These are phyloP conservation scores for Barbatosphaeria neglecta DNA, from an alignment of 495 filamentous ascomycete genomes.

Conservation along the genomic window DNA sequence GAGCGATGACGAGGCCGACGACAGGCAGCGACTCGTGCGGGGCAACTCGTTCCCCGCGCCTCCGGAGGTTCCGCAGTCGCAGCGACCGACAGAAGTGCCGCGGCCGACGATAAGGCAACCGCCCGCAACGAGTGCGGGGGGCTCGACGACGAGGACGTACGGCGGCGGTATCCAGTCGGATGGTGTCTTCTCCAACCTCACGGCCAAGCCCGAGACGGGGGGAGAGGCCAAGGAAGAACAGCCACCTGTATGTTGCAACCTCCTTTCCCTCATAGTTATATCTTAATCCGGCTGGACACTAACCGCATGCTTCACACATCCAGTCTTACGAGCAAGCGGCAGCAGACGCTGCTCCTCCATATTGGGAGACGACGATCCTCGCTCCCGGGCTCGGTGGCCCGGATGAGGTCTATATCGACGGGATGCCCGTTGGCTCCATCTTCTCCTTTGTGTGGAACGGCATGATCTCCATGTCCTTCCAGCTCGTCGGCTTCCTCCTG, in stretches of 20 bases:
- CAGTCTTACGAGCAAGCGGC: slow-evolving; percentile 98
- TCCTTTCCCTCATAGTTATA: neutral
- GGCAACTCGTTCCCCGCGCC: slow-evolving; percentile 40
- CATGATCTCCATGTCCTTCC: slow-evolving; percentile 98
- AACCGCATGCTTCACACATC: too few species aligned
- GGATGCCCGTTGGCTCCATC: slow-evolving; percentile 86
- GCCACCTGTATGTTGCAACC: slow-evolving; percentile 63
- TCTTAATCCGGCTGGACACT: slow-evolving; percentile 11
- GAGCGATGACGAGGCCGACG: slow-evolving; percentile 65
- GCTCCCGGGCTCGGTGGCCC: slow-evolving; percentile 70
- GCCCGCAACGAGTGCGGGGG: slow-evolving; percentile 28
- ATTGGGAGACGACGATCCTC: slow-evolving; percentile 98
- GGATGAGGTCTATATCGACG: slow-evolving; percentile 94
- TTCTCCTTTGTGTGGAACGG: slow-evolving; percentile 97
- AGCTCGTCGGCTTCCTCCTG: slow-evolving; percentile 90
- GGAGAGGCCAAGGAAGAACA: slow-evolving; percentile 76
- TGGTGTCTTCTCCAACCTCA: slow-evolving; percentile 92
- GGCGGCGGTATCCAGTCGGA: slow-evolving; percentile 64
- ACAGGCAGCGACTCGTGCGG: slow-evolving; percentile 75
- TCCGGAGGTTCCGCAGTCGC: slow-evolving; percentile 4
- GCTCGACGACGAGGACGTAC: slow-evolving; percentile 32
- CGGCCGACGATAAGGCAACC: slow-evolving; percentile 8
- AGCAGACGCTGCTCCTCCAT: slow-evolving; percentile 89
- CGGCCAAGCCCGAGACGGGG: slow-evolving; percentile 76
- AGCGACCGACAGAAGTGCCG: slow-evolving; percentile 3